These are phyloP conservation scores for Trypanosoma cruzi DNA, from an alignment of 208 protist species.

Conservation along the genomic window DNA sequence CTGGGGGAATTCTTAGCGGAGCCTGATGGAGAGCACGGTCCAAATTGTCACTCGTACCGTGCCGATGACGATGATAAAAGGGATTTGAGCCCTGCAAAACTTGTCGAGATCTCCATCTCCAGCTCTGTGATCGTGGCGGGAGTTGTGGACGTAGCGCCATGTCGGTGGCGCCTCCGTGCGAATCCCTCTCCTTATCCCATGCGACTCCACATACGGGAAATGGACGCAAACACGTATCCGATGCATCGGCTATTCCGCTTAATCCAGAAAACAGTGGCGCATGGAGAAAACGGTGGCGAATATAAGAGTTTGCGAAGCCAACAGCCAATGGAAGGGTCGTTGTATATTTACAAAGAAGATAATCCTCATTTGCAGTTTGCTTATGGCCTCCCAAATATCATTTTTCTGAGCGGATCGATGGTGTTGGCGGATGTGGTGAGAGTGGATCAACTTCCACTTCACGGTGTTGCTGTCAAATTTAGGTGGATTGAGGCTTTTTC, in stretches of 20 bases:
- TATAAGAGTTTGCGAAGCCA: background rate
- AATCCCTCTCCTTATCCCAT: background rate
- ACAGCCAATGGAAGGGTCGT: background rate
- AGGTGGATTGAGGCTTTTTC: constrained; percentile 7
- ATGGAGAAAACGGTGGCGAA: background rate
- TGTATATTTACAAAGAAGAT: constrained; percentile 10
- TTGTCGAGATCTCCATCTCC: constrained; percentile 6
- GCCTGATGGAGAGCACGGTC: background rate
- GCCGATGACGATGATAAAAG: background rate
- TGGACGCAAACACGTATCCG: constrained; percentile 8
- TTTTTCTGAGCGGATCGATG: constrained; percentile 7
- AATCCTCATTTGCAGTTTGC: constrained; percentile 15
- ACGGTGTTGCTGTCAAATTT: constrained; percentile 1
- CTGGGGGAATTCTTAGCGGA: background rate
- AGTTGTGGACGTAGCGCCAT: constrained; percentile 14
- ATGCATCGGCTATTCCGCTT: constrained; percentile 13
- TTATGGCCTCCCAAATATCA: constrained; percentile 4
- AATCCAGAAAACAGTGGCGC: constrained; percentile 2
- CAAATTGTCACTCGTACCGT: background rate
- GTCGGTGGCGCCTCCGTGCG: constrained; percentile 6
- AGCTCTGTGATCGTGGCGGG: constrained; percentile 3
- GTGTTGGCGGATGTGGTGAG: constrained; percentile 6
- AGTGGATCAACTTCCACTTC: background rate
- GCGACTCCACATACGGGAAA: constrained; percentile 9
- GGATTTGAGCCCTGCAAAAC: background rate